Evolutionary conservation across 2,329 filamentous ascomycete genomes (phyloP), one percentile per base, ranked within the genome.

Genomic region (Alternaria gansuensis): DNA sequence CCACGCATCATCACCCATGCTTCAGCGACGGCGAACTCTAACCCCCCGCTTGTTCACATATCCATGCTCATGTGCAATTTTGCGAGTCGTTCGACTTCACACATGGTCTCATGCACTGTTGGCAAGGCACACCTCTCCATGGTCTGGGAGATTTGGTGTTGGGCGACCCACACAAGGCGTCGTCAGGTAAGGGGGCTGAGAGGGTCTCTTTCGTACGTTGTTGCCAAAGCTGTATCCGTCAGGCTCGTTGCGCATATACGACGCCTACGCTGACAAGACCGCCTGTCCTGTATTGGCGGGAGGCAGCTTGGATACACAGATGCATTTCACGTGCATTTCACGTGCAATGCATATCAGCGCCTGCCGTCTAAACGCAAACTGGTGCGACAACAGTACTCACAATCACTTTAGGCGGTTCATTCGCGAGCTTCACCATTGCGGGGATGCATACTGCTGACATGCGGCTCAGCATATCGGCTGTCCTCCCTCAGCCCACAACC

Each of bases 161-260:
- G 48, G 46, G 43, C n/a, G 57, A 41, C 59, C 60, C 51, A 59
- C 44, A 36, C 41, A 58, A 54, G 51, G 64, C 62, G 67, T 73
- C 69, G 72, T 74, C 65, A 73, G 65, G 63, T 54, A 60, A 41
- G 43, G 73, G 68, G 73, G 73, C 73, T 73, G 62, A 69, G 69
- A 57, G 46, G 10, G 56, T 63, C 58, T 26, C 49, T 65, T 70
- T 62, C 51, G 68, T 68, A 54, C 54, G 66, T 59, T 45, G 43
- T 71, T 70, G 71, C 69, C 68, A 70, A 60, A 31, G 55, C 44
- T 66, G 63, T 71, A 64, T 62, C 49, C 39, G 21, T 39, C 54
- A 45, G 40, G 13, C 31, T 40, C 40, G 31, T 43, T 49, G 57
- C 55, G 57, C 54, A 39, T 58, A 65, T 66, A 65, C 60, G 60